Percentiles rank a stretch among this genome's conserved stretches.
Conservation (phyloP, 148 eudicot species). For the Hydrangea macrophylla region DNA sequence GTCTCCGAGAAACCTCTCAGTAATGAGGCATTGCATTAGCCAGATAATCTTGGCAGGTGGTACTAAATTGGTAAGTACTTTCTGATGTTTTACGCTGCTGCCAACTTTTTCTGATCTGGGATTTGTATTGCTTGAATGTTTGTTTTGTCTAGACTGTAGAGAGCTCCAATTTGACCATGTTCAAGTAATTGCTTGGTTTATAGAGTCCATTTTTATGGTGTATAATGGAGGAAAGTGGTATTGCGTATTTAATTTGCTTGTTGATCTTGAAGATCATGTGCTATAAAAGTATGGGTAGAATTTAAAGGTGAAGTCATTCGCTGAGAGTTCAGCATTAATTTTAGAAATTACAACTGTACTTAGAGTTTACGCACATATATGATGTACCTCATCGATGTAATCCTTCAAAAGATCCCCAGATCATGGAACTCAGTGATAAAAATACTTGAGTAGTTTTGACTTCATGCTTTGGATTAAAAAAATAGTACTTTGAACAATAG, state of each 20-base stretch:
- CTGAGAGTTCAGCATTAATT: no score
- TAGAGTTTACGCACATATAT: background rate
- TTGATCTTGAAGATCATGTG: background rate
- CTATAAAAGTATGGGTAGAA: background rate
- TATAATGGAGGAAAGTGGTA: background rate
- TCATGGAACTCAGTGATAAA: background rate
- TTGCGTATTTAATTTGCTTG: no score
- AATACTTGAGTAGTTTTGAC: background rate
- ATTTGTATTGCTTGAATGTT: background rate
- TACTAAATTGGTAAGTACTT: conserved; percentile 37
- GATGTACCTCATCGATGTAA: background rate
- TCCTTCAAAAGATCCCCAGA: conserved; percentile 4
- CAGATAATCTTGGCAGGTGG: conserved; percentile 36
- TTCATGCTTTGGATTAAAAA: no score
- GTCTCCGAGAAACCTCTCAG: conserved; percentile 46
- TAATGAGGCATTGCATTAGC: conserved; percentile 53
- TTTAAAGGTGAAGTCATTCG: background rate
- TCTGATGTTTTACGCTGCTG: background rate
- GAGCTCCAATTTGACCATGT: background rate
- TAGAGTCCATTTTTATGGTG: background rate
- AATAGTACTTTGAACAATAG: background rate
- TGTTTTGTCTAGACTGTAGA: background rate
- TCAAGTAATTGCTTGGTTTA: background rate
- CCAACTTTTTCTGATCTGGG: background rate
- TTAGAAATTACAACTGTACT: background rate